These are phyloP conservation scores for Dryadomyces sulphureus DNA, from an alignment of 2,329 filamentous ascomycete species.

Conservation along the genomic window DNA sequence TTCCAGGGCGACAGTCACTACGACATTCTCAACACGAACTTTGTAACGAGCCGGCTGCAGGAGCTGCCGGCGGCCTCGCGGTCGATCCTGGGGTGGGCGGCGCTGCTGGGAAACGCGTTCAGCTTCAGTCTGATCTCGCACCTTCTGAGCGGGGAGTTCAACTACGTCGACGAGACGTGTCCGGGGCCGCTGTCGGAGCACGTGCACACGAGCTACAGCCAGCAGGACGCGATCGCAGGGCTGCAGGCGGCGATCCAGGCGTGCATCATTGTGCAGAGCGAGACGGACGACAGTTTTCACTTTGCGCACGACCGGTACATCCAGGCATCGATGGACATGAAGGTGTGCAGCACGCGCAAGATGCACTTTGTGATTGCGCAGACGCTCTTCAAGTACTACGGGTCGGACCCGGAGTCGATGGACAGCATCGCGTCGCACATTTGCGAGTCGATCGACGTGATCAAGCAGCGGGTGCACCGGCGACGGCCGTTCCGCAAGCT, in stretches of 20 bases:
- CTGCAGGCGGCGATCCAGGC: constrained; percentile 70
- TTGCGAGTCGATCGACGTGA: constrained; percentile 60
- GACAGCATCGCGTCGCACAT: constrained; percentile 73
- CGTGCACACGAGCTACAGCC: constrained; percentile 36
- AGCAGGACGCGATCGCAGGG: constrained; percentile 57
- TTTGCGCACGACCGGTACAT: constrained; percentile 84
- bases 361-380: constrained; percentile 90
- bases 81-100: constrained; percentile 73
- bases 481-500: constrained; percentile 58
- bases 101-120: constrained; percentile 68
- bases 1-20: constrained; percentile 69
- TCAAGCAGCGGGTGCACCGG: constrained; percentile 47
- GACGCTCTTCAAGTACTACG: constrained; percentile 59
- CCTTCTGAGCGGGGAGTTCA: constrained; percentile 61
- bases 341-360: constrained; percentile 52
- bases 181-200: constrained; percentile 15
- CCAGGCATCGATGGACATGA: constrained; percentile 55
- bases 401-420: constrained; percentile 43
- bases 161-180: constrained; percentile 33
- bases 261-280: constrained; percentile 67
- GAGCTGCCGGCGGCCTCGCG: constrained; percentile 63
- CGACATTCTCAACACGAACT: constrained; percentile 66
- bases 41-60: constrained; percentile 62
- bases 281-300: constrained; percentile 73
- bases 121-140: constrained; percentile 69